Percentiles rank a stretch among this genome's conserved stretches.
These are phyloP conservation scores for Boletus vermiculosoides DNA, from an alignment of 768 basidiomycete species.

Conservation along the genomic window DNA sequence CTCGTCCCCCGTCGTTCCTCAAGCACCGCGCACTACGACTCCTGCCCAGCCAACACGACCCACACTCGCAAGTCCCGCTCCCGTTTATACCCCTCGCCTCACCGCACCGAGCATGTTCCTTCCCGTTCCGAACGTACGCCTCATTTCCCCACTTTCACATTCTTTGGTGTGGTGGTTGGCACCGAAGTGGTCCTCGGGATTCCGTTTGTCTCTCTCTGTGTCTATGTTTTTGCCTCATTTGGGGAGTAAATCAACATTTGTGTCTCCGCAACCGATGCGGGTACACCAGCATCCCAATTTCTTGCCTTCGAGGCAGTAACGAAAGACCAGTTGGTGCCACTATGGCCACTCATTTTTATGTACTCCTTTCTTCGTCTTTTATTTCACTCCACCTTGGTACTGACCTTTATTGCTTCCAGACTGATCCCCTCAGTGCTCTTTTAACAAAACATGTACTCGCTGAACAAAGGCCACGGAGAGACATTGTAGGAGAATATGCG, in stretches of 20 bases:
- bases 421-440: slow-evolving; percentile 78
- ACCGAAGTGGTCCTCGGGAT: slow-evolving; percentile 34
- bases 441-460: slow-evolving; percentile 83
- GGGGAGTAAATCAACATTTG: neutral
- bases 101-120: slow-evolving; percentile 77
- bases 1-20: slow-evolving; percentile 11
- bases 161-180: slow-evolving; percentile 61
- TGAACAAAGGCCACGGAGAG: slow-evolving; percentile 71
- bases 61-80: slow-evolving; percentile 11
- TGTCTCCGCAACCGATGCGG: neutral
- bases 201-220: slow-evolving; percentile 39
- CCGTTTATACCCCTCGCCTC: slow-evolving; percentile 64
- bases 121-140: slow-evolving; percentile 87
- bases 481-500: slow-evolving; percentile 72
- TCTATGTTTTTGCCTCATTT: slow-evolving; percentile 29
- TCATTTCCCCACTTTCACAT: slow-evolving; percentile 41
- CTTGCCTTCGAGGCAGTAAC: slow-evolving; percentile 4
- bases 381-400: neutral
- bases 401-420: slow-evolving; percentile 42
- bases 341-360: slow-evolving; percentile 7
- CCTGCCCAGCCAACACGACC: slow-evolving; percentile 37
- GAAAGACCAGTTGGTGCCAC: slow-evolving; percentile 2
- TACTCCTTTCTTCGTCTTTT: neutral
- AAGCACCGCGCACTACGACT: slow-evolving; percentile 45
- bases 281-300: slow-evolving; percentile 5